phyloP scores from a whole-genome alignment of 495 filamentous ascomycete species.

The Emericellopsis terricola region DNA sequence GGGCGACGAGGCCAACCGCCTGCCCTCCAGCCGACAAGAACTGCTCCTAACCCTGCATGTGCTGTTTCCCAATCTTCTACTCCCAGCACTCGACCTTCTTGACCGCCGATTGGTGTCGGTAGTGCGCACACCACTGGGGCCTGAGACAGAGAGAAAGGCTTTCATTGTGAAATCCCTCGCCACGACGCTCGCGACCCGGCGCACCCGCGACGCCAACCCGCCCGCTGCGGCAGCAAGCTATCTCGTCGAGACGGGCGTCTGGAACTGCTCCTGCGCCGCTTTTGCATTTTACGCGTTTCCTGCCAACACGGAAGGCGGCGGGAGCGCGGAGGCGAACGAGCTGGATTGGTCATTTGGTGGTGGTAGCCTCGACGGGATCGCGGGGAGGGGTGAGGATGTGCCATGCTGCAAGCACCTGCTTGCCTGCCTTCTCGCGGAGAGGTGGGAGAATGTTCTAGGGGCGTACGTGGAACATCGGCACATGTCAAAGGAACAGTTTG shows the following conservation, averaged over 20 bases:
- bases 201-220: not conserved
- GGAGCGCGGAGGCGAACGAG: not conserved
- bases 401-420: slow-evolving; percentile 83
- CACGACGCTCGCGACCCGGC: slow-evolving; percentile 3
- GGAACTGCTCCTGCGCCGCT: slow-evolving; percentile 78
- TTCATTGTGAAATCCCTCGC: not conserved
- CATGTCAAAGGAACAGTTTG: slow-evolving; percentile 48
- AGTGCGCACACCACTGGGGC: slow-evolving; percentile 4
- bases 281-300: slow-evolving; percentile 59
- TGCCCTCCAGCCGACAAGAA: slow-evolving; percentile 14
- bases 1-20: slow-evolving; percentile 19
- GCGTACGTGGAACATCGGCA: slow-evolving; percentile 31
- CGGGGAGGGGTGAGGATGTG: slow-evolving; percentile 13
- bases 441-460: slow-evolving; percentile 38
- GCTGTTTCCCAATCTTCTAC: slow-evolving; percentile 38
- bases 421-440: slow-evolving; percentile 61
- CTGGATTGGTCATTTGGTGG: slow-evolving; percentile 17
- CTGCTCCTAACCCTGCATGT: slow-evolving; percentile 43
- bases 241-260: slow-evolving; percentile 53
- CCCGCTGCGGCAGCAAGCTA: slow-evolving; percentile 30
- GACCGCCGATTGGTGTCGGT: slow-evolving; percentile 49
- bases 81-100: slow-evolving; percentile 68
- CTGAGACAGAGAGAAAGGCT: not conserved
- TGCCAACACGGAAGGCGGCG: slow-evolving; percentile 5
- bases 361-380: slow-evolving; percentile 11